phyloP scores from a whole-genome alignment of 805 yeast species.

The Torulaspora franciscae region DNA sequence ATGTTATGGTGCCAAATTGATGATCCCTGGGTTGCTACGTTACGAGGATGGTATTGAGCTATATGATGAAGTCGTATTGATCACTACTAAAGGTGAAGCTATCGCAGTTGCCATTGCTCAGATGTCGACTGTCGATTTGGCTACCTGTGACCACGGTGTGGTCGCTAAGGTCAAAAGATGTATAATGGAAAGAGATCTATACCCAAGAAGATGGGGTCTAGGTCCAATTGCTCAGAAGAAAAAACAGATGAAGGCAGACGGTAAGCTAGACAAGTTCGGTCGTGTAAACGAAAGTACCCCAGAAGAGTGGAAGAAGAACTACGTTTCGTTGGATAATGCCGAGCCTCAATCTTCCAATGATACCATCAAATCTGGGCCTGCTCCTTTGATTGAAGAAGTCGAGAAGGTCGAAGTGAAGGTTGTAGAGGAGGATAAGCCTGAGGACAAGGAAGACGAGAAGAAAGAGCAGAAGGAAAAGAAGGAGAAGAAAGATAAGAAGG shows the following conservation, averaged over 20 bases:
- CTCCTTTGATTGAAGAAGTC: constrained; percentile 46
- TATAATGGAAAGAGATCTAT: constrained; percentile 98
- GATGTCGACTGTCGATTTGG: constrained; percentile 96
- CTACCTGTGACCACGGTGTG: constrained; percentile 96
- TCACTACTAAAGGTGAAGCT: constrained; percentile 99
- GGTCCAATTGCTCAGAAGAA: constrained; percentile 98
- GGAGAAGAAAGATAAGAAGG: constrained; percentile 50
- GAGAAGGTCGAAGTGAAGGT: constrained; percentile 35
- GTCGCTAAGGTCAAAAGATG: constrained; percentile 99
- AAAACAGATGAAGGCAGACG: constrained; percentile 96
- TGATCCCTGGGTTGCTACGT: constrained; percentile 97
- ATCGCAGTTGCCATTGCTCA: constrained; percentile 98
- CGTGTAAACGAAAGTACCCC: constrained; percentile 93
- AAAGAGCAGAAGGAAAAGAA: constrained; percentile 51
- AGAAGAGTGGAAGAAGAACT: constrained; percentile 80
- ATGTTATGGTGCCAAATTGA: constrained; percentile 97
- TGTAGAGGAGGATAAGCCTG: constrained; percentile 40
- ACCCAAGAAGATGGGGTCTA: constrained; percentile 99
- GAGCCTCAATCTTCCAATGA: constrained; percentile 40
- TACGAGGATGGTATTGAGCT: constrained; percentile 97
- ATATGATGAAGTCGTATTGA: constrained; percentile 94
- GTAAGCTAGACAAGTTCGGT: constrained; percentile 94
- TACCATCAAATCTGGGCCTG: constrained; percentile 39
- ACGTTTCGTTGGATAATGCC: constrained; percentile 63
- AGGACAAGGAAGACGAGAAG: constrained; percentile 50